Base-by-base conservation (phyloP, 2,329 filamentous ascomycete species). In the Colletotrichum abscissum region DNA sequence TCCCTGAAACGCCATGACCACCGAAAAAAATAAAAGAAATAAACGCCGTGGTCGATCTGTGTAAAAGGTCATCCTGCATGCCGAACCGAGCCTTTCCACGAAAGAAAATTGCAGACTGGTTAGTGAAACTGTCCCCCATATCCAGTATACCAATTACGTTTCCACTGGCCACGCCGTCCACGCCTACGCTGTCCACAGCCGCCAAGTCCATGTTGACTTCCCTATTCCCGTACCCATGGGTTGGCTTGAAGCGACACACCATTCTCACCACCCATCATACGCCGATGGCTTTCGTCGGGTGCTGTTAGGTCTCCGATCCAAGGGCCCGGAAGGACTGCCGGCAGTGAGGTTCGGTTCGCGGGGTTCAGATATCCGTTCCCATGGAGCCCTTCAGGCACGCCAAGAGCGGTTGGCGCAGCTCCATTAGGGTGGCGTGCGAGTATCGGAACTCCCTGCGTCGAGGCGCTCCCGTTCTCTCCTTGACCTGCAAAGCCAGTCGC, bases 341-440 rank as follows among this genome's bases (percentile, higher is more conserved):
- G 70, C 30, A 70, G 14, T 1, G 70, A 73, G 33, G 54, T 73
- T n/a, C 70, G 70, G 52, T 72, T 72, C 24, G 14, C 5, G 2
- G 22, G 33, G 22, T 12, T 67, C 3, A 46, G 5, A 28, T 67
- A 62, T 11, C 33, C 26, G 22, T 30, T 7, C 14, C 22, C 22
- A 8, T 42, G 63, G 1, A 19, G n/a, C 33, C 22, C 24, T 3
- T 26, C 28, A 7, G 63, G 42, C 42, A 49, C 19, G 42, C 42
- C 42, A 5, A 49, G 42, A n/a, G 16, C 42, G 30, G 24, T 14
- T 19, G 26, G 42, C 55, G 9, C 46, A 33, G 5, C 35, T 26
- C 14, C 19, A 8, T n/a, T 63, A 49, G 16, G 16, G 7, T 28
- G 63, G 11, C 33, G 66, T 14, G 59, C 9, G 26, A 65, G 65